Evolutionary conservation across 305 asterid species (phyloP), one percentile per base, ranked within the genome.

Genomic region (Rubia balearica): DNA sequence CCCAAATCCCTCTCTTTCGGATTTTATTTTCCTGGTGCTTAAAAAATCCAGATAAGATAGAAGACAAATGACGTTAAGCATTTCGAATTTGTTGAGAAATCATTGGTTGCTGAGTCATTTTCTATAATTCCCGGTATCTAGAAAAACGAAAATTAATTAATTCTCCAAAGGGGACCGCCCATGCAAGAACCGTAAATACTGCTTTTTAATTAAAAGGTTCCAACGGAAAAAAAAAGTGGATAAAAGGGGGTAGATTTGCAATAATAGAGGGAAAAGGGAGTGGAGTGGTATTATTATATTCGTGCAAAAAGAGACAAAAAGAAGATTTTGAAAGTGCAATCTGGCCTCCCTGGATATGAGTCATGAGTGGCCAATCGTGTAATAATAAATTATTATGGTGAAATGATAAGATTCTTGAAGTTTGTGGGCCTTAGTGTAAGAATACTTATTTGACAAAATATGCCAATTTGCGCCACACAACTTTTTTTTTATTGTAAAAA

Each of bases 371-470:
- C 40, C 66, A 56, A 56, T 56, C 61, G n/a, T 4, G 11, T 19
- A 56, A 56, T n/a, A 56, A 53, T 53, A 53, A 68, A 46, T 27
- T 40, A 11, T 19, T 38, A 38, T 38, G 27, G 59, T 2, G 19
- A 0, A 53, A 57, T 69, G 73, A 69, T 69, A 70, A 70, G 73
- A 70, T 24, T 61, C 67, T 70, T n/a, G 13, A 14, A 70, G 56
- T 42, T 70, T 57, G 57, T 42, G 73, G 67, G 57, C 17, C 8
- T 11, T 3, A 6, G 21, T n/a, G 62, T 68, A 24, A 51, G 49
- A 68, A 51, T 68, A n/a, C 9, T 5, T 68, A 30, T 30, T 45
- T 8, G 30, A 33, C 49, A 36, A 36, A 9, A 10, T 36, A 53
- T 19, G 24, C 33, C 63, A n/a, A 19, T 38, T 40, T 56, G 53